Base-by-base conservation (phyloP, 1,139 yeast genomes). In the Schizosaccharomyces versatilis region DNA sequence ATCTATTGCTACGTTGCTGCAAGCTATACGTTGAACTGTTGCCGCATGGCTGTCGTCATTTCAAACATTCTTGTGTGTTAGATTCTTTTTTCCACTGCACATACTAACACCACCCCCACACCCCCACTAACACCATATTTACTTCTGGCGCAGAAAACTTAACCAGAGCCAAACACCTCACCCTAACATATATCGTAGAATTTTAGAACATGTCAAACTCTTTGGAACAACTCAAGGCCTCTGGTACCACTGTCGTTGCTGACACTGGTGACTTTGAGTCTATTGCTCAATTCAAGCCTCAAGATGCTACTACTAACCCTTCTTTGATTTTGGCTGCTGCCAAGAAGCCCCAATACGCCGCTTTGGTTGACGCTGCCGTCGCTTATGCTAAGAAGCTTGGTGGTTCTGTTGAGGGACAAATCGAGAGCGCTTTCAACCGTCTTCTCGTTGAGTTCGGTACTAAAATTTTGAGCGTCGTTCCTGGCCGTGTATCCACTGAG, bases 221-320 rank as follows among this genome's bases (percentile, higher is more conserved):
- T 57, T 77, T 88, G 67, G 97, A 82, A 71, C 90, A 83, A 74
- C 79, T 90, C 69, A 90, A 90, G 72, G 88, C 94, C 62, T 71
- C 95, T 59, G 97, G 97, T 65, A 90, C 98, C 63, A 81, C 78
- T 64, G 94, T 90, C 67, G 98, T 90, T 68, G 84, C 98, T 62
- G 98, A 90, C 75, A 88, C 97, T 61, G 98, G 98, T 75, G 98
- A 90, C 72, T 90, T 90, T 69, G 97, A 86, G 71, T 52, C 57
- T 14, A 90, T 90, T 68, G 95, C 96, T 68, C 85, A 86, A 73
- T 90, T 83, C 76, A 85, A 90, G 66, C 98, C 98, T 63, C 97
- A 90, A 75, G 98, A 90, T 72, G 95, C 98, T 62, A 90, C 98
- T 67, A 90, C 99, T 70, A 90, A 90, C 76, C 98, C 99, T 63